Conservation (phyloP, 1,284 basidiomycete species). For the Meira miltonrushii region DNA sequence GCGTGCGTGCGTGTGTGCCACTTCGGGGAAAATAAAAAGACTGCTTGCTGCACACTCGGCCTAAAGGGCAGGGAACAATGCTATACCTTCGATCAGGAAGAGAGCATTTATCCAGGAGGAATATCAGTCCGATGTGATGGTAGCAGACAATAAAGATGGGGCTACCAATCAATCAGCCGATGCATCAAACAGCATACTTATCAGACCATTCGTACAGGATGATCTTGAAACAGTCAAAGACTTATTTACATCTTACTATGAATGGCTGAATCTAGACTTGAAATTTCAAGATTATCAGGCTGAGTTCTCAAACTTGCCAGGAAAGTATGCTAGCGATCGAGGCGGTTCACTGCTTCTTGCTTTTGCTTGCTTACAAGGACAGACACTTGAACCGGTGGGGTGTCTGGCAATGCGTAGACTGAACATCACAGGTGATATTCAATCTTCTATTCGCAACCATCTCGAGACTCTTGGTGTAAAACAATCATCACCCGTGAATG, state of each 20-base stretch:
- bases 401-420: not conserved
- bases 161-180: not conserved
- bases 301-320: not conserved
- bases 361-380: too few species aligned
- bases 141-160: not conserved
- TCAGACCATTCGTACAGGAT: not conserved
- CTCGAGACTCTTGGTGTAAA: too few species aligned
- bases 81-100: too few species aligned
- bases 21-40: too few species aligned
- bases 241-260: not conserved
- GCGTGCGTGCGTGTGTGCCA: too few species aligned
- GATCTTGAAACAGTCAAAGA: not conserved
- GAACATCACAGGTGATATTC: not conserved
- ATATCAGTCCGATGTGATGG: not conserved
- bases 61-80: too few species aligned
- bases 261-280: not conserved
- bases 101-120: too few species aligned
- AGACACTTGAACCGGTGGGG: not conserved
- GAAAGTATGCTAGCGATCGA: not conserved
- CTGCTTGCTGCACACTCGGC: too few species aligned
- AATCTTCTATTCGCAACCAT: too few species aligned
- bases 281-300: not conserved
- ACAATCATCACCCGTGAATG: too few species aligned
- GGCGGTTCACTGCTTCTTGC: not conserved
- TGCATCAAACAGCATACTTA: too few species aligned